Evolutionary conservation across 352 stramenopile species (phyloP).

Genomic region (Globisporangium recalcitrans): DNA sequence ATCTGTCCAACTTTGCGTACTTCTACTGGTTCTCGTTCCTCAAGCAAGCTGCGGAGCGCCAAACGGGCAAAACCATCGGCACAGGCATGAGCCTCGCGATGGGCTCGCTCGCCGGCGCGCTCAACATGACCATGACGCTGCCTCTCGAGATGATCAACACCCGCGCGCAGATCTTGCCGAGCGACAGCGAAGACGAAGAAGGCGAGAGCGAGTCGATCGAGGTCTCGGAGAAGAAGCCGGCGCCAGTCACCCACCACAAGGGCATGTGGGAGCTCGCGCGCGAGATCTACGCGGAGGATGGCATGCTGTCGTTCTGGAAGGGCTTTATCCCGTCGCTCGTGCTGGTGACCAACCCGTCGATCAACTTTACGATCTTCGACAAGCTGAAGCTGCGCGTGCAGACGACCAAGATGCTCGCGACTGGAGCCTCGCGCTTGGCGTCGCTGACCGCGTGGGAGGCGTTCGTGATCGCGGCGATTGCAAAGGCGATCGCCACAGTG

Average conservation of each 20-base stretch:
- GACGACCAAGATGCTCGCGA: constrained; percentile 41
- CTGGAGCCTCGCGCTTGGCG: constrained; percentile 29
- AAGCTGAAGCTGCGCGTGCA: constrained; percentile 72
- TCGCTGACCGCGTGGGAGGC: constrained; percentile 63
- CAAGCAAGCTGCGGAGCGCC: constrained; percentile 56
- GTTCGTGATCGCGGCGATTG: constrained; percentile 77
- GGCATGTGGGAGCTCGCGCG: constrained; percentile 42
- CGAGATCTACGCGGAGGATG: constrained; percentile 70
- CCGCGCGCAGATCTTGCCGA: constrained; percentile 64
- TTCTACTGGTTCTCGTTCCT: constrained; percentile 87
- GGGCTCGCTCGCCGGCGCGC: constrained; percentile 67
- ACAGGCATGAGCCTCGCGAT: constrained; percentile 72
- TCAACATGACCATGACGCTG: constrained; percentile 87
- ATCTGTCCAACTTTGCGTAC: constrained; percentile 77
- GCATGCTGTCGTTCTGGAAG: constrained; percentile 79
- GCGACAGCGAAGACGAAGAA: constrained; percentile 36
- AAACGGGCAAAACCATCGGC: constrained; percentile 36
- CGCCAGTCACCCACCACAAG: constrained; percentile 16
- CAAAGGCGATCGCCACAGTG: constrained; percentile 80
- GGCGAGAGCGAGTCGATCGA: constrained; percentile 20
- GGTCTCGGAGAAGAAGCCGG: constrained; percentile 3
- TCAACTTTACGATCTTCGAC: constrained; percentile 89
- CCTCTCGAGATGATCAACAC: constrained; percentile 87
- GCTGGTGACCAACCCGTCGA: constrained; percentile 85
- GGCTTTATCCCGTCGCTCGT: constrained; percentile 85